A percentile compares a stretch with the other conserved stretches of the same genome.
phyloP scores from a whole-genome alignment of 73 alveolate genomes.

The Tetrahymena elliotti region DNA sequence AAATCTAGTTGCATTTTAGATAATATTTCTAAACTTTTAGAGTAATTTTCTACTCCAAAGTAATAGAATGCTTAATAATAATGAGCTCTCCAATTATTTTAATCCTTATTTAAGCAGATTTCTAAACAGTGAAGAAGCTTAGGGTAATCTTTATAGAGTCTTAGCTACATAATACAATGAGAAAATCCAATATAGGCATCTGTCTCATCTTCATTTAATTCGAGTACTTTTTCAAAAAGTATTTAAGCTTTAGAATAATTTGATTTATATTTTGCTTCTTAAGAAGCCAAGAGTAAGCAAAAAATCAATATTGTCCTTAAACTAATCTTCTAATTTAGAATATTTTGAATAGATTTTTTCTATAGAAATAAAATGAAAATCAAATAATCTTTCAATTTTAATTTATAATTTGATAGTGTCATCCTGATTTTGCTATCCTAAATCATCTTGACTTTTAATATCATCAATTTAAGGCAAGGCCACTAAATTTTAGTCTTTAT shows the following conservation, averaged over 20 bases:
- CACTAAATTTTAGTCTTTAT: no score
- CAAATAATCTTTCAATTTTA: not conserved
- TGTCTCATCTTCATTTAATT: not conserved
- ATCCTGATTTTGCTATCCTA: no score
- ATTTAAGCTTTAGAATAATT: not conserved
- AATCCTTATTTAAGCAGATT: not conserved
- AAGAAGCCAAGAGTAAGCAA: not conserved
- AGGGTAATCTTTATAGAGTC: not conserved
- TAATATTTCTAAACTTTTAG: not conserved
- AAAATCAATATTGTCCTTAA: not conserved
- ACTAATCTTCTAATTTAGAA: no score
- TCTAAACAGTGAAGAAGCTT: not conserved
- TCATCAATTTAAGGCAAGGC: not conserved
- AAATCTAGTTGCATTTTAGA: not conserved
- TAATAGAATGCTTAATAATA: not conserved
- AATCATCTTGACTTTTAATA: no score
- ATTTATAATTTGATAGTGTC: not conserved
- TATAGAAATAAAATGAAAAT: no score
- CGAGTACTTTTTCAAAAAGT: not conserved
- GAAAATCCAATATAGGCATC: not conserved
- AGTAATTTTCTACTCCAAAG: no score
- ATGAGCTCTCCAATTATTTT: not conserved
- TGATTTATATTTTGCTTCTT: not conserved
- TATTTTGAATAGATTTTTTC: no score
- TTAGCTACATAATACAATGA: not conserved